Evolutionary conservation across 768 basidiomycete genomes (phyloP), one percentile per base, ranked within the genome.

Genomic region (Russula emetica): DNA sequence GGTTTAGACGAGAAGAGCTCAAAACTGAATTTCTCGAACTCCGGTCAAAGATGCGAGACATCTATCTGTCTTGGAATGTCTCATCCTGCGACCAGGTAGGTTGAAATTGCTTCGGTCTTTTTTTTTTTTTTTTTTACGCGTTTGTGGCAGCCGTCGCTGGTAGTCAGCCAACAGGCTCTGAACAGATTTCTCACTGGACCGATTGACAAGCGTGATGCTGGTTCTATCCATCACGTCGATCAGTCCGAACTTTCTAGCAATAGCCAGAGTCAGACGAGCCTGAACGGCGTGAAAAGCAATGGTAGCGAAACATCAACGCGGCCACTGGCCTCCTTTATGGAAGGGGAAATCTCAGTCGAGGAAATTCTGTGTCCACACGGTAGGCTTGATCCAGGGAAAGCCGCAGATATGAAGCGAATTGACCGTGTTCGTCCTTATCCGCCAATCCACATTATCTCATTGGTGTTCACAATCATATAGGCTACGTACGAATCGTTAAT

Each of bases 391-490:
- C 90, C 90, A 13, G 69, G 68, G 26, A 85, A 83, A 71, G 79
- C 81, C 4, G 68, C 70, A 50, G 75, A 81, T 66, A 87, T 93
- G 83, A 93, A 92, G 70, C 80, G 85, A 55, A 80, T 94, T 47
- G 79, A 76, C 28, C 72, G 76, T 70, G 88, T 89, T 55, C 52
- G 78, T 67, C 59, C 36, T 54, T 20, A 56, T 20, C 49, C 38
- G 38, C 42, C 36, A 2, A 47, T 10, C 32, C n/a, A 36, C 14
- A 16, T 47, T 32, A 50, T 50, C 16, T 55, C 28, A 28, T 14
- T 58, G n/a, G 58, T 51, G 22, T 32, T 50, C 30, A 55, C 67
- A 26, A 20, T 24, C 45, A 63, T 63, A 54, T 58, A 86, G 85
- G 67, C 71, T 51, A 78, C 80, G 22, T 80, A 78, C 66, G 60